A percentile compares a stretch with the other conserved stretches of the same genome.
phyloP scores from a whole-genome alignment of 257 asterid species.

The Solanum arcanum region DNA sequence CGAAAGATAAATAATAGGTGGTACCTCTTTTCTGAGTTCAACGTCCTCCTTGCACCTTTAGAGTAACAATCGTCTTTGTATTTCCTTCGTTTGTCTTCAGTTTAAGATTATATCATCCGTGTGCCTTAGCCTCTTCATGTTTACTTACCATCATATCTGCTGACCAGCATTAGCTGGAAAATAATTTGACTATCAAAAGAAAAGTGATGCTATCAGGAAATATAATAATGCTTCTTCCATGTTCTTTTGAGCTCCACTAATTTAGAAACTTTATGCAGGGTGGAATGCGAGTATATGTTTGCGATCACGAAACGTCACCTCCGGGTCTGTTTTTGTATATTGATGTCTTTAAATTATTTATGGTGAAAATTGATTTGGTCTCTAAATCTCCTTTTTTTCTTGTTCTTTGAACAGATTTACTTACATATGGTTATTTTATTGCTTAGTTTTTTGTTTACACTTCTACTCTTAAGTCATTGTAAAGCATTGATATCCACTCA shows the following conservation, averaged over 20 bases:
- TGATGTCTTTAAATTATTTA: not conserved
- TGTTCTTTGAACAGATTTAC: not conserved
- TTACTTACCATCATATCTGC: not conserved
- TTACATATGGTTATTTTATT: not conserved
- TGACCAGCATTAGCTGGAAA: not conserved
- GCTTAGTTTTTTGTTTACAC: not conserved
- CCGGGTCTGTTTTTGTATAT: constrained; percentile 46
- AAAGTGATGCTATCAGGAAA: not conserved
- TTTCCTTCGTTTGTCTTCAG: not conserved
- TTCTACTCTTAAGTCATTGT: constrained; percentile 4
- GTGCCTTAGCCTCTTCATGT: not conserved
- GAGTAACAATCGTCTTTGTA: not conserved
- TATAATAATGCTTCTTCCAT: not conserved
- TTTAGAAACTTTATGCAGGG: constrained; percentile 46
- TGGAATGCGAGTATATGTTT: constrained; percentile 62
- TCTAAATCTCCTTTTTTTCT: not conserved
- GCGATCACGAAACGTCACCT: constrained; percentile 73
- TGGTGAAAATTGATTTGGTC: not conserved
- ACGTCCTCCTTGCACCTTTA: not conserved
- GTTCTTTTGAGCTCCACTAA: not conserved
- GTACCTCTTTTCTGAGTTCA: not conserved
- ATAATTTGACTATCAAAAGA: not conserved
- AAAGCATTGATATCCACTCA: not conserved
- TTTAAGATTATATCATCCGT: not conserved
- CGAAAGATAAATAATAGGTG: not conserved